Evolutionary conservation across 176 grass and related monocot species (phyloP), one percentile per base, ranked within the genome.

Genomic region (Cenchrus fungigraminus): DNA sequence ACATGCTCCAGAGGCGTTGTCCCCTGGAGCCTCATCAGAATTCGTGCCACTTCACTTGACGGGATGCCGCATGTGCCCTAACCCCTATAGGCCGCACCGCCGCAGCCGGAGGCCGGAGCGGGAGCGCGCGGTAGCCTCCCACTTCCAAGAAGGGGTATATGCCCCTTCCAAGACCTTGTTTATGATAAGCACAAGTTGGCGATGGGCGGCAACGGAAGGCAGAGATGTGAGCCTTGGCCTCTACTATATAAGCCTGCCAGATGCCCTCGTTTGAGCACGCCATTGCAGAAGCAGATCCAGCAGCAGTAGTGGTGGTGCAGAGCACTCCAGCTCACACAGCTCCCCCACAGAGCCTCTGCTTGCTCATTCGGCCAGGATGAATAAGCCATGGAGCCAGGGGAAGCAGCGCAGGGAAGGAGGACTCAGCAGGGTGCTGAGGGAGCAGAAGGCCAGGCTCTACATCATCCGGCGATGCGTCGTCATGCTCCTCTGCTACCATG

Each of bases 401-500:
- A 81, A 84, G 79, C 61, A 84, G 79, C 61, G 52, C 28, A 83
- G 68, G 74, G 70, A 62, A 74, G 76, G 72, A 43, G 77, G 79
- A 75, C 90, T 92, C 1, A 81, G 79, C 87, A 89, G 83, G 80
- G 64, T 84, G 87, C 68, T 92, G 68, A 92, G 84, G 79, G 87
- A 92, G 75, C 90, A 92, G 68, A 89, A 89, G 83, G 87, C 87
- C 1, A 86, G 87, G 83, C 84, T 92, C 44, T 89, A 87, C 83
- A 89, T 89, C 63, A 89, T 92, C 79, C 75, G 76, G 46, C 74
- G 91, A 74, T 92, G 91, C 70, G 80, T 92, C 31, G 87, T 92
- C 76, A 89, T 87, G 81, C 91, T 92, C 9, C 91, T 92, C 70
- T 92, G 87, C 80, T 89, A 83, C 63, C 90, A 92, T 86, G 90